phyloP scores from a whole-genome alignment of 2,329 filamentous ascomycete genomes.

The Phaeophleospora eucalypticola region DNA sequence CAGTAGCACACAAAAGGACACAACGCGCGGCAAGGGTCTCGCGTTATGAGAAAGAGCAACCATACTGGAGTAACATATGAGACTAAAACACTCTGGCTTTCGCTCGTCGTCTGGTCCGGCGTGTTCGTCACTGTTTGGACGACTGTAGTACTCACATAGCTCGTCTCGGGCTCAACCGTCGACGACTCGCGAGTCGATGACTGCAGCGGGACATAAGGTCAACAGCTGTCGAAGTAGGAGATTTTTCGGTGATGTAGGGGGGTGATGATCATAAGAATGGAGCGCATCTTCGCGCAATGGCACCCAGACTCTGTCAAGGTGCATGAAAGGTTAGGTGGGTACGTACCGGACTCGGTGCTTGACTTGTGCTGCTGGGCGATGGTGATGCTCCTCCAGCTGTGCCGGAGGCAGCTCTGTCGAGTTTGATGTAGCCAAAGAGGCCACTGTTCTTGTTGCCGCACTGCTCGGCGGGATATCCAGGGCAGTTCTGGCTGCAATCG shows the following conservation, averaged over 20 bases:
- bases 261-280: background rate
- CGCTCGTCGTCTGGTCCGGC: conserved; percentile 2
- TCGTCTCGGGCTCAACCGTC: conserved; percentile 25
- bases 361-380: conserved; percentile 19
- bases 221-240: background rate
- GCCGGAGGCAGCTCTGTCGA: conserved; percentile 54
- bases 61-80: conserved; percentile 30
- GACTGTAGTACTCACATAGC: conserved; percentile 27
- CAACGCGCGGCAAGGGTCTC: conserved; percentile 8
- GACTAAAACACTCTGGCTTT: conserved; percentile 24
- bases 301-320: background rate
- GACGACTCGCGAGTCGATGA: conserved; percentile 17
- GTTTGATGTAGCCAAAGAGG: conserved; percentile 62
- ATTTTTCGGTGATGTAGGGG: background rate
- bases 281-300: background rate
- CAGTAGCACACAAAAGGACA: conserved; percentile 5
- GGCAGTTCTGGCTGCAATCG: conserved; percentile 58
- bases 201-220: conserved; percentile 6
- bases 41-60: conserved; percentile 23
- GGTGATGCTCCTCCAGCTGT: conserved; percentile 42
- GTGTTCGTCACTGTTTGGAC: conserved; percentile 20
- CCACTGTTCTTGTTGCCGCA: conserved; percentile 57
- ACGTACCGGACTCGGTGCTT: conserved; percentile 26
- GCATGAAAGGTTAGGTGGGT: background rate
- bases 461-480: conserved; percentile 62